Base-by-base conservation (phyloP, 2,329 filamentous ascomycete genomes). In the Trichoderma sp. region DNA sequence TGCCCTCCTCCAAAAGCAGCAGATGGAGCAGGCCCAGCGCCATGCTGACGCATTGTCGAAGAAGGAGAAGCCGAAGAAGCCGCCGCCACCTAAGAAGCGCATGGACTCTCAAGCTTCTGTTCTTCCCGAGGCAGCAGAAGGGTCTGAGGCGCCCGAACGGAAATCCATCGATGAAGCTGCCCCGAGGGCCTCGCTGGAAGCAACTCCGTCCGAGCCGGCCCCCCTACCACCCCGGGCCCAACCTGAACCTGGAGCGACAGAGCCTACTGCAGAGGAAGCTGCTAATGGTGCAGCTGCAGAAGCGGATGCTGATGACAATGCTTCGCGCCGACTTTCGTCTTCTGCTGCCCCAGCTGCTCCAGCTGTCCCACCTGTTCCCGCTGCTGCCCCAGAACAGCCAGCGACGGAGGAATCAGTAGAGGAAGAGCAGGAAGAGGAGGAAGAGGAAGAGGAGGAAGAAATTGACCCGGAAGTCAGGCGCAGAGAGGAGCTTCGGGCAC, bases 1-100 rank as follows among this genome's bases (percentile, higher is more conserved):
- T 78, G 95, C 95, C 30, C 81, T 97, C 60, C 82, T 99, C 17
- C 95, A 99, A 76, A 94, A 91, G 74, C 93, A 98, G 76, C 95
- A 99, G 77, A 82, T 92, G 74, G 95, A 98, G 74, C 92, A 95
- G 74, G 92, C 93, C 5, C 85, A 90, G 68, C 85, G 93, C 60
- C 90, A 94, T 77, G 90, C 91, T 7, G 92, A 95, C 44, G 86
- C 89, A 17, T 83, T 83, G 21, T 83, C 88, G 64, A 96, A 91
- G 80, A 94, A 96, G 76, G 92, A 96, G 72, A 97, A 96, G 78
- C 88, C 91, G 12, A 96, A 93, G 79, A 88, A 89, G 30, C 76
- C 66, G 28, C 62, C 86, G 30, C 76, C 66, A 59, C 65, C 87
- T 73, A 94, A 95, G 81, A 89, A 88, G 78, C 60, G 60, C 50